Evolutionary conservation across 2,329 filamentous ascomycete species (phyloP), one percentile per base, ranked within the genome.

Genomic region (Mycogone perniciosa): DNA sequence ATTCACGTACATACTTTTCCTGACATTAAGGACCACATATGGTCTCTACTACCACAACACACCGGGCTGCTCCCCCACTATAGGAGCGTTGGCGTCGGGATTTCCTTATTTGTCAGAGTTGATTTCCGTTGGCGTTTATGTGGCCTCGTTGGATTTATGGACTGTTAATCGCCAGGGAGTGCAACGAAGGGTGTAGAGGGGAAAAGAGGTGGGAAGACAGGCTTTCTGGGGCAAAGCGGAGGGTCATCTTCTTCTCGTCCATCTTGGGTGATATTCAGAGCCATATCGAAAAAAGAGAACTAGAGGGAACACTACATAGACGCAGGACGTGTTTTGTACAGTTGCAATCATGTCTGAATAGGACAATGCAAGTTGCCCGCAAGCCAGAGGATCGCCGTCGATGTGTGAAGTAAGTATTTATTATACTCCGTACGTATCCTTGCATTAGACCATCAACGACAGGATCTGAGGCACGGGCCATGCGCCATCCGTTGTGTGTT

Each of bases 21-120:
- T n/a, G 33, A 35, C 13, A 20, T 51, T 4, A 38, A 20, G 26
- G 5, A 31, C 11, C 38, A 20, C 4, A 10, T 20, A 29, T 26
- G n/a, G 31, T 30, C 20, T 7, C 20, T 11, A 37, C 43, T 37
- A 6, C n/a, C 44, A 39, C 44, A 35, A 29, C 44, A 13, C 47
- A 53, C 46, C 37, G 46, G 51, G 47, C 38, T 40, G 44, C 48
- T 54, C 44, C 40, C 44, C 43, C 52, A 44, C 48, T 10, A 8
- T 13, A 30, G 51, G 48, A 54, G 52, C 34, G 31, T 50, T 40
- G 33, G 31, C 8, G 34, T 31, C 50, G 13, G 42, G 9, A 6
- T 40, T 31, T 38, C 13, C 31, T 26, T 48, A 7, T 35, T 35
- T 29, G 26, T 7, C 37, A 29, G 29, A 34, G 7, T 35, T 46